Evolutionary conservation across 371 early-diverging fungal genomes (phyloP), one percentile per base, ranked within the genome.

Genomic region (Rhizopus delemar): DNA sequence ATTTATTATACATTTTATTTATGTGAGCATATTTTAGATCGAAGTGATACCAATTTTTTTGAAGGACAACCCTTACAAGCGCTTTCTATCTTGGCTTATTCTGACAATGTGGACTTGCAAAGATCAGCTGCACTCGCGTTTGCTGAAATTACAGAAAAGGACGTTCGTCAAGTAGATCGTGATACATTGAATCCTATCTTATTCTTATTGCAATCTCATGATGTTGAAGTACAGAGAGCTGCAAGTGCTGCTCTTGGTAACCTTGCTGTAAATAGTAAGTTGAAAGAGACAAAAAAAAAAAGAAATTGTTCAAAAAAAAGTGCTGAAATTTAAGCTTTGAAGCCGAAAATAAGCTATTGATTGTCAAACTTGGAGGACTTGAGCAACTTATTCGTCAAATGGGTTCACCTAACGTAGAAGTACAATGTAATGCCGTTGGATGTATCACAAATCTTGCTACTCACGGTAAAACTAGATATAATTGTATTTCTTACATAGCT

Each of bases 371-470:
- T 56, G 93, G 94, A 38, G 95, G 91, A 3, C 75, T 96, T 35
- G 93, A 92, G 56, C 93, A 90, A 41, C 84, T 96, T 16, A 89
- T 94, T 60, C 85, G 89, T 56, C 91, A 93, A 70, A 93, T 94
- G 93, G 81, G 88, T 38, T 89, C 90, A 15, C 86, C 88, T 6
- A 92, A 92, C 65, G 87, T 90, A 31, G 96, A 95, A 66, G 93
- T 95, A 4, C 93, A 94, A 69, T 93, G 93, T 66, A 96, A 96
- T 72, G 93, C 95, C 12, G 95, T 94, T 28, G 96, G 96, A 5
- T 95, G 95, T 79, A 93, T 96, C 60, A 96, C 96, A 2, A 96
- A 96, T 64, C 81, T 96, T 53, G 94, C 94, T 4, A 93, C 94
- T 8, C 87, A 88, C 71, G 90, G 90, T 89, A 82, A 59, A 43